Conservation (phyloP, 805 yeast genomes). For the Starmera amethionina region DNA sequence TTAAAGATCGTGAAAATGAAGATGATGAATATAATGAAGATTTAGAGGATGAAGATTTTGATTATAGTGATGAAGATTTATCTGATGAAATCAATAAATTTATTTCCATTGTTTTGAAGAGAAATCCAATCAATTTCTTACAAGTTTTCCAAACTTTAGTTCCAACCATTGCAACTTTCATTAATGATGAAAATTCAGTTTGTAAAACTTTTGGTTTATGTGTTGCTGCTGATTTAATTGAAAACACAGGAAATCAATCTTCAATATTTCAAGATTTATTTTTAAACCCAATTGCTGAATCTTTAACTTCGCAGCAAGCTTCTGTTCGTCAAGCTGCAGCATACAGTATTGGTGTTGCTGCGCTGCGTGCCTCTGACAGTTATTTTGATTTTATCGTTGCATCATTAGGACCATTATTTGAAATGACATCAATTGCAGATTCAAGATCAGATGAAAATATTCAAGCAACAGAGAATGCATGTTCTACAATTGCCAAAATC, state of each 20-base stretch:
- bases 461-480: slow-evolving; percentile 79
- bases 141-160: slow-evolving; percentile 55
- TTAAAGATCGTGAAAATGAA: slow-evolving; percentile 58
- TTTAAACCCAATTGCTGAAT: slow-evolving; percentile 52
- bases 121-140: slow-evolving; percentile 45
- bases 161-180: slow-evolving; percentile 51
- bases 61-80: slow-evolving; percentile 81
- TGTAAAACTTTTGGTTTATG: slow-evolving; percentile 71
- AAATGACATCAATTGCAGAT: slow-evolving; percentile 66
- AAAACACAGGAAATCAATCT: slow-evolving; percentile 65
- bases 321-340: slow-evolving; percentile 81
- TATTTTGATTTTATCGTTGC: slow-evolving; percentile 57
- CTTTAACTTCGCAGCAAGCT: slow-evolving; percentile 56
- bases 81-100: slow-evolving; percentile 78
- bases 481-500: slow-evolving; percentile 77
- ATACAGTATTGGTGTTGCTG: slow-evolving; percentile 76
- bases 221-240: slow-evolving; percentile 71
- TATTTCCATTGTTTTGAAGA: slow-evolving; percentile 59
- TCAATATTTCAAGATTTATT: slow-evolving; percentile 56
- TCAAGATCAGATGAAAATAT: slow-evolving; percentile 79
- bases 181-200: slow-evolving; percentile 59
- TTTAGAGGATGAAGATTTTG: slow-evolving; percentile 73
- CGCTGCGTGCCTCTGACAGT: slow-evolving; percentile 62
- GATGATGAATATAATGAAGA: slow-evolving; percentile 89
- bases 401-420: slow-evolving; percentile 66